Conservation (phyloP, 192 early-diverging fungal species). For the Podila clonocystis region DNA sequence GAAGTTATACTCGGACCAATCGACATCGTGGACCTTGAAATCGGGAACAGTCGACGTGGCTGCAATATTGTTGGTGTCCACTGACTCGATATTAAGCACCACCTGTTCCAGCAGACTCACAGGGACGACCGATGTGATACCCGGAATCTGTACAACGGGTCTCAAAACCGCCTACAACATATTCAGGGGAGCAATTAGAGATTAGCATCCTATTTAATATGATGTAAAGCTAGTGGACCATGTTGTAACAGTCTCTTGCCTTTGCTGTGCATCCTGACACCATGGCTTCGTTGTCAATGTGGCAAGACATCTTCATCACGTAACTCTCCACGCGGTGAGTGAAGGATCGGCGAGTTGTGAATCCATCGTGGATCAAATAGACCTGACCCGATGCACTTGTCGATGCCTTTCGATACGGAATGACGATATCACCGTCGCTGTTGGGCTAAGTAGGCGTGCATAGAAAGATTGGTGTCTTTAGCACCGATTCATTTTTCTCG, state of each 20-base stretch:
- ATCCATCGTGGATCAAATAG: conserved; percentile 54
- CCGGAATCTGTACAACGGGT: conserved; percentile 15
- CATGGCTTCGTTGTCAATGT: conserved; percentile 57
- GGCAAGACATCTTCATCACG: conserved; percentile 46
- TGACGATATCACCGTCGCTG: conserved; percentile 48
- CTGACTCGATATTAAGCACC: conserved; percentile 24
- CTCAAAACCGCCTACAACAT: conserved; percentile 19
- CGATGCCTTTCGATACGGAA: conserved; percentile 47
- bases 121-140: conserved; percentile 11
- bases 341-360: conserved; percentile 38
- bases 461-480: neutral
- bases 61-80: conserved; percentile 27
- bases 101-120: conserved; percentile 52
- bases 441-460: conserved; percentile 35
- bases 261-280: conserved; percentile 38
- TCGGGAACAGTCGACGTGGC: conserved; percentile 30
- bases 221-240: neutral
- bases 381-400: conserved; percentile 1
- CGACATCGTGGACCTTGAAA: conserved; percentile 29
- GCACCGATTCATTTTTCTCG: no score
- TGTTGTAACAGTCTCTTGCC: conserved; percentile 11
- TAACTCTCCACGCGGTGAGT: conserved; percentile 46
- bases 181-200: neutral
- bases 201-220: neutral
- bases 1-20: conserved; percentile 46